Evolutionary conservation across 23 red algal genomes (phyloP), one percentile per base, ranked within the genome.

Genomic region (Gracilaria domingensis): DNA sequence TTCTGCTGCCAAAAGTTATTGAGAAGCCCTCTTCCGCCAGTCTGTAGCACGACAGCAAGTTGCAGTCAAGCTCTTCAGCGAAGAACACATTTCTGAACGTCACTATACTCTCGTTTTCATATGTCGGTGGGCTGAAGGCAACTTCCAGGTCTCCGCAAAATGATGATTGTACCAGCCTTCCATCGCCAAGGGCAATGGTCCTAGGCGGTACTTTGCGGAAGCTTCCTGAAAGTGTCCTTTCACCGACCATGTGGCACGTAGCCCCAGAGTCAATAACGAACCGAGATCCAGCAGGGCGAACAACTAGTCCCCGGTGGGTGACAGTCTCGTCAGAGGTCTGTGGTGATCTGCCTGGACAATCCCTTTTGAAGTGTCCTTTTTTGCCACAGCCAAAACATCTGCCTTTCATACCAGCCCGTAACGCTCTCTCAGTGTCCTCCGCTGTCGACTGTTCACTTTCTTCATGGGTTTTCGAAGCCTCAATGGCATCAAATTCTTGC

Each of bases 401-500:
- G 54, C 23, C 28, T 16, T n/a, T 62, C 30, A 36, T 8, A 7
- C 40, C 66, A 24, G 35, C 17, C 24, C 32, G 62, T 62, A 42
- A 21, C 0, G 58, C 50, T 18, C 0, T 36, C 58, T 61, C 51
- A 40, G 38, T 12, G 12, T 0, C 38, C n/a, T n/a, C n/a, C n/a
- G n/a, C n/a, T n/a, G n/a, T n/a, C n/a, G n/a, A n/a, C n/a, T n/a
- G n/a, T n/a, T n/a, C n/a, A n/a, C n/a, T n/a, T n/a, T n/a, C n/a
- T n/a, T n/a, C n/a, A n/a, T n/a, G n/a, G n/a, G n/a, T n/a, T n/a
- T n/a, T n/a, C n/a, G n/a, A n/a, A n/a, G n/a, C n/a, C n/a, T n/a
- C n/a, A n/a, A n/a, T n/a, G n/a, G n/a, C n/a, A n/a, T 66, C 59
- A 35, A 59, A 84, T 44, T 84, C 80, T 17, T 84, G 53, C n/a